Evolutionary conservation across 2,329 filamentous ascomycete species (phyloP), one percentile per base, ranked within the genome.

Genomic region (Teratosphaeria gauchensis): DNA sequence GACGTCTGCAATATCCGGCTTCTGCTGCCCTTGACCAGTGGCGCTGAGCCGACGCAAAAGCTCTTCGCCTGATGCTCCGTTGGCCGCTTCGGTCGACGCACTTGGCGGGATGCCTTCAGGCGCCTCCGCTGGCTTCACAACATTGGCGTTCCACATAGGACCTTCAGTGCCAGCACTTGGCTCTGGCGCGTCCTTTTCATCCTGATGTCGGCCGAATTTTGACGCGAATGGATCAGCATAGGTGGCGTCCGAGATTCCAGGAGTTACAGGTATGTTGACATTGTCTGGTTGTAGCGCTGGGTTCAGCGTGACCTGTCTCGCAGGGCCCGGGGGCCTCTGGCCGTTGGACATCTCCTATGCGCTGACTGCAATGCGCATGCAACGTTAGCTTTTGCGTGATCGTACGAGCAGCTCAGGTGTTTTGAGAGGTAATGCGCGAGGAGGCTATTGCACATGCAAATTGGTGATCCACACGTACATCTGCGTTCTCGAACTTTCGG

Each of bases 1-100:
- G 21, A 78, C 64, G 58, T 79, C 76, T n/a, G 76, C 73, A 38
- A 75, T 69, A 52, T 78, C 73, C 8, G 69, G 66, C 35, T 76
- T 74, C 55, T 71, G 71, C 2, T 70, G 67, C 19, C 64, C 64
- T 63, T 63, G 56, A 64, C 73, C 69, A 58, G 73, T 67, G 28
- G 81, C 69, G 64, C 80, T 83, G 62, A 83, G 66, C n/a, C 79
- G 78, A 56, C 78, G 76, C 52, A 83, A 69, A 42, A 83, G 68
- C 38, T 83, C 80, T 58, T 77, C 76, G 14, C 76, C 76, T 2
- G 76, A 76, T 51, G 76, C 76, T 59, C 76, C 77, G 53, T 73
- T 75, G 14, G 74, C 75, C 28, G 72, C 73, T 56, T 79, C 73
- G 4, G 73, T 69, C 2, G 75, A 73, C 28, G 73, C 76, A 62